Percentiles rank a stretch among this genome's conserved stretches.
These are phyloP conservation scores for Rhododendron mucronatum DNA, from an alignment of 148 eudicot species.

Conservation along the genomic window DNA sequence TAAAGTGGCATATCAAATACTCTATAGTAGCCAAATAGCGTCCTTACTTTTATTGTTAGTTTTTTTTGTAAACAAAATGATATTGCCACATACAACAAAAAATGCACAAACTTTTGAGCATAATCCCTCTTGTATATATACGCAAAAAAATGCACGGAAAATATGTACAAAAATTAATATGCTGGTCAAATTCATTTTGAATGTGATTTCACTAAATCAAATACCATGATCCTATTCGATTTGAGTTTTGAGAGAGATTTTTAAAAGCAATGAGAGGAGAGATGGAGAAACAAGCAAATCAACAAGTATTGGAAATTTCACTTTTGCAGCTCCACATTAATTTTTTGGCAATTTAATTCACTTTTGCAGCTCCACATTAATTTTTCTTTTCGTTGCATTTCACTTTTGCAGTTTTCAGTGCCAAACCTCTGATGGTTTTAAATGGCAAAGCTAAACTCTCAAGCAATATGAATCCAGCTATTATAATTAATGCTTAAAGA, in stretches of 20 bases:
- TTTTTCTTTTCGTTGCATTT: not conserved
- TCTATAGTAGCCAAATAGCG: not conserved
- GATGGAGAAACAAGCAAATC: too few species aligned
- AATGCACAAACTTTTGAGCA: not conserved
- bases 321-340: too few species aligned
- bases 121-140: not conserved
- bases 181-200: not conserved
- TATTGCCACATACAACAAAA: too few species aligned
- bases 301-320: too few species aligned
- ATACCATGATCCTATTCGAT: not conserved
- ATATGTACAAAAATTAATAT: too few species aligned
- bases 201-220: not conserved
- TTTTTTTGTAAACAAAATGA: too few species aligned
- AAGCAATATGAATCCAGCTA: not conserved
- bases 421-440: not conserved
- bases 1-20: not conserved
- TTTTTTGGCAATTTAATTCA: not conserved
- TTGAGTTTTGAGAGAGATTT: too few species aligned
- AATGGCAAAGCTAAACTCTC: not conserved
- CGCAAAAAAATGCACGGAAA: too few species aligned
- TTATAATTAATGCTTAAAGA: too few species aligned
- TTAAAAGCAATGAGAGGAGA: too few species aligned
- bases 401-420: not conserved
- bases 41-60: not conserved
- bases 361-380: not conserved